Evolutionary conservation across 805 yeast genomes (phyloP).

Genomic region (Saccharomycopsis lassenensis): DNA sequence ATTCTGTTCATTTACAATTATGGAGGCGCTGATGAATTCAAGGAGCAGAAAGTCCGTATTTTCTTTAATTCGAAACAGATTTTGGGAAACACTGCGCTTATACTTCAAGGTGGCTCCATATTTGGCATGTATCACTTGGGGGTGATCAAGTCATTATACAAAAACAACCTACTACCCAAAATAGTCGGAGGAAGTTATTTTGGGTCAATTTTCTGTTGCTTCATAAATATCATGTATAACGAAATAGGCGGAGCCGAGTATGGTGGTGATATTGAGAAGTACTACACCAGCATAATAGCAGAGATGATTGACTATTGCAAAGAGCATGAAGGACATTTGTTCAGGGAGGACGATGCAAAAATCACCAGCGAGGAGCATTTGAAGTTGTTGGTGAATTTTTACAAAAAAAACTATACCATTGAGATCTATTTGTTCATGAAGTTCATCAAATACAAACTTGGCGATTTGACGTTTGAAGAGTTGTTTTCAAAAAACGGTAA

Average conservation of each 20-base stretch:
- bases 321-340: conserved; percentile 5
- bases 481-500: conserved; percentile 73
- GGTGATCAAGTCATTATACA: conserved; percentile 73
- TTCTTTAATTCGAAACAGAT: conserved; percentile 82
- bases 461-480: conserved; percentile 86
- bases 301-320: conserved; percentile 4
- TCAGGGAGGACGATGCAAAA: conserved; percentile 2
- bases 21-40: conserved; percentile 20
- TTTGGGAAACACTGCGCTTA: conserved; percentile 81
- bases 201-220: conserved; percentile 86
- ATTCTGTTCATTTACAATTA: conserved; percentile 44
- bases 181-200: conserved; percentile 88
- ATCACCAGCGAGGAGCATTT: conserved; percentile 2
- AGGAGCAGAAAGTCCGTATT: conserved; percentile 55
- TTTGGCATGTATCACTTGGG: conserved; percentile 94
- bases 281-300: too few species aligned
- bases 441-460: conserved; percentile 65
- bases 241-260: conserved; percentile 1
- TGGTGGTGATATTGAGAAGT: conserved; percentile 3
- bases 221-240: conserved; percentile 30
- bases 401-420: conserved; percentile 70
- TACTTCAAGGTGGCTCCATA: conserved; percentile 89
- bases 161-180: conserved; percentile 66
- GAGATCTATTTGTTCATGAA: conserved; percentile 72
- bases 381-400: conserved; percentile 6